Evolutionary conservation across 371 early-diverging fungal genomes (phyloP), one percentile per base, ranked within the genome.

Genomic region (Entomophthora muscae): DNA sequence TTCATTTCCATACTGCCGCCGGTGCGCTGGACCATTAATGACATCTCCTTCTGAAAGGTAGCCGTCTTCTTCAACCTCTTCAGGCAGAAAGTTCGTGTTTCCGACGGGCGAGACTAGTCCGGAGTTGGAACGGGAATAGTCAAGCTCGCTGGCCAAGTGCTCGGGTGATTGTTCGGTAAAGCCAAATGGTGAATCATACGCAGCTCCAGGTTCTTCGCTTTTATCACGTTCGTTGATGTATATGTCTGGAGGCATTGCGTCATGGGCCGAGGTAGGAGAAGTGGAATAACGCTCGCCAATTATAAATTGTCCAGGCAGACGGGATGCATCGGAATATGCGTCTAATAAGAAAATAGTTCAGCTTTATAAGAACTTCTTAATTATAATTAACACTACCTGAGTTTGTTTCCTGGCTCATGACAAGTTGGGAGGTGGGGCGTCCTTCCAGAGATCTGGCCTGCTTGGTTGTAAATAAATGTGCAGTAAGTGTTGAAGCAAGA

Each of bases 31-130:
- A n/a, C 58, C 58, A 32, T 58, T 30, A 58, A 58, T 26, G 17
- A 26, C 22, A 7, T 58, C 58, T 17, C 58, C 58, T 28, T 58
- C 58, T 5, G 58, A 58, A 26, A 55, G 56, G 22, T 55, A 22
- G n/a, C 28, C 56, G n/a, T 55, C 56, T 12, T 55, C 56, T 10
- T 22, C 22, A n/a, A n/a, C n/a, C n/a, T n/a, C n/a, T n/a, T n/a
- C n/a, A n/a, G n/a, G n/a, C n/a, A n/a, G n/a, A n/a, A n/a, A n/a
- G n/a, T n/a, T n/a, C n/a, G n/a, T n/a, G n/a, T n/a, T n/a, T 22
- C 28, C 28, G 12, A 27, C 22, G 21, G 30, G 24, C 21, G 30
- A 21, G 17, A 27, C 26, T 12, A 7, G 24, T 12, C 21, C 21
- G 28, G 21, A 17, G 5, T 58, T 32, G 23, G 10, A 28, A 30